These are phyloP conservation scores for Phytophthora constricta DNA, from an alignment of 352 stramenopile species.

Conservation along the genomic window DNA sequence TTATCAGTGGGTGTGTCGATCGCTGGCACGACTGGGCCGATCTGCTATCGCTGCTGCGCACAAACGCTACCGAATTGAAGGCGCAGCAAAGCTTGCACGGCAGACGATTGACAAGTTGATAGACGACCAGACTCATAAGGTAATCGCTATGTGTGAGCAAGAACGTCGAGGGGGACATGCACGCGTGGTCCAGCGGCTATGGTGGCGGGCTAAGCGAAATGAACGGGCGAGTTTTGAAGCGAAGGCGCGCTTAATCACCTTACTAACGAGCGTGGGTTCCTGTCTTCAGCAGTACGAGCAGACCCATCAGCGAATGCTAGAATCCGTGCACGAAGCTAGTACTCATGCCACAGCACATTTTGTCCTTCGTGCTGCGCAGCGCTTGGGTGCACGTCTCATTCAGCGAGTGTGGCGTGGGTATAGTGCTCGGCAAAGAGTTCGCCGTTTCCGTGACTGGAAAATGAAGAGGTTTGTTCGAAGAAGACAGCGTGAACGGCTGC, in stretches of 20 bases:
- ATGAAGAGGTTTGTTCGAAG: slow-evolving; percentile 28
- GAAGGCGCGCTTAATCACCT: slow-evolving; percentile 32
- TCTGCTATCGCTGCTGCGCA: slow-evolving; percentile 19
- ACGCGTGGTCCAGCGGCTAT: slow-evolving; percentile 34
- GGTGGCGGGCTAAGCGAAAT: slow-evolving; percentile 24
- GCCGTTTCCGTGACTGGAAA: slow-evolving; percentile 32
- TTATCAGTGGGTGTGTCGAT: slow-evolving; percentile 25
- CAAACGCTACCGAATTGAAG: slow-evolving; percentile 20
- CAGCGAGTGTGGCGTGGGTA: slow-evolving; percentile 69
- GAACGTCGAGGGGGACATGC: slow-evolving; percentile 8
- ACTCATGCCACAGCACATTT: slow-evolving; percentile 7
- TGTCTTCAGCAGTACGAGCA: slow-evolving; percentile 25
- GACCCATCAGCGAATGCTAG: slow-evolving; percentile 7
- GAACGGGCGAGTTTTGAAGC: slow-evolving; percentile 18
- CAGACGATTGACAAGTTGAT: slow-evolving; percentile 14
- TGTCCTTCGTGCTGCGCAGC: slow-evolving; percentile 22
- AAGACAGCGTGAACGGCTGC: slow-evolving; percentile 43
- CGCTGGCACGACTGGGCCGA: slow-evolving; percentile 28
- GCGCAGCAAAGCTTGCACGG: slow-evolving; percentile 9
- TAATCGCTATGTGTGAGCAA: slow-evolving; percentile 12
- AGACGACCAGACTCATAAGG: slow-evolving; percentile 10
- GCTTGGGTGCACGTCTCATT: slow-evolving; percentile 44
- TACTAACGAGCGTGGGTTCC: slow-evolving; percentile 29
- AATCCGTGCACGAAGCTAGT: slow-evolving; percentile 15
- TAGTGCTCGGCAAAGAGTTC: slow-evolving; percentile 35